Base-by-base conservation (phyloP, 148 eudicot species). In the Fagopyrum homotropicum region DNA sequence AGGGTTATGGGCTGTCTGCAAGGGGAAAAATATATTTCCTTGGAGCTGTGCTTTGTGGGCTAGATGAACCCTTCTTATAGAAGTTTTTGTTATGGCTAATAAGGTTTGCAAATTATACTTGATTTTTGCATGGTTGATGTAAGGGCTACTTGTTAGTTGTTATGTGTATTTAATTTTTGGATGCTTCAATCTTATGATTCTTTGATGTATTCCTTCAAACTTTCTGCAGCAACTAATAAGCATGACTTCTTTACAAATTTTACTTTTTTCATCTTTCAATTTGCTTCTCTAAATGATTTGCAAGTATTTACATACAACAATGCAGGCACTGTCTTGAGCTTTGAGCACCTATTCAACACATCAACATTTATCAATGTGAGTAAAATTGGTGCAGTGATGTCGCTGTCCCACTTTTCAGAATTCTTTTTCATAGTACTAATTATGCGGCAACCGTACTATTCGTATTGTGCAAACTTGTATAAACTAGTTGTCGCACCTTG, bases 331-430 rank as follows among this genome's bases (percentile, higher is more conserved):
- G 11, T 22, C 64, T 59, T 59, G 43, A 61, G 12, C 26, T 26
- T 22, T 61, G 4, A 61, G 68, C 44, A 61, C 40, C 44, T 61
- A 14, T 9, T 61, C 68, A 61, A 61, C 68, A 61, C 68, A 61
- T 61, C 40, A 61, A 61, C 68, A 14, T 40, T 61, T 29, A 26
- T 61, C 68, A 22, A 61, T 61, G 68, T 61, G 43, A 61, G 68
- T 61, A 29, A 6, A 61, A 61, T 61, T 9, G 1, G 19, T 26
- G 19, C 29, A 5, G 26, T 26, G 35, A 16, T 4, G 0, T 22
- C 2, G 43, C 9, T 61, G 29, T 30, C 35, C 16, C 29, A 61
- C 68, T 22, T 61, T 3, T 15, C 29, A 22, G 68, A 35, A 61
- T 9, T 22, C 7, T 49, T 9, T 7, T 6, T 29, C 22, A 26